Percentiles rank a stretch among this genome's conserved stretches.
Conservation (phyloP, 2,329 filamentous ascomycete species). For the Claviceps monticola region DNA sequence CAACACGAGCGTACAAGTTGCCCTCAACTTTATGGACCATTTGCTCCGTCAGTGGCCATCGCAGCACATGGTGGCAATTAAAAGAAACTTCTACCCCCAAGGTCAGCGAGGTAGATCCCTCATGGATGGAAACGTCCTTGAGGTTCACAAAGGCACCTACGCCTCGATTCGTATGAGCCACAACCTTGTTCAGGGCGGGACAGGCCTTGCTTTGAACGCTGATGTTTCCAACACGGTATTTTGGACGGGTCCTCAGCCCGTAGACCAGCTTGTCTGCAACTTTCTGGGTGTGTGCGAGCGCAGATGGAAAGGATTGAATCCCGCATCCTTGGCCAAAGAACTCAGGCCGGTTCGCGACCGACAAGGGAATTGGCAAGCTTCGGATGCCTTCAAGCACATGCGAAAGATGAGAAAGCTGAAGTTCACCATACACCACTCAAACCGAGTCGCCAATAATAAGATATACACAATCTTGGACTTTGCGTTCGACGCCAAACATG, state of each 20-base stretch:
- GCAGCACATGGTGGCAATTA: constrained; percentile 53
- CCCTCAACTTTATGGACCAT: constrained; percentile 86
- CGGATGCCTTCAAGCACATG: constrained; percentile 40
- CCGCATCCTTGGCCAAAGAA: constrained; percentile 13
- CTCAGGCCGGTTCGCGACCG: constrained; percentile 22
- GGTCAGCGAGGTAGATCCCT: constrained; percentile 37
- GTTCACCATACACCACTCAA: constrained; percentile 39
- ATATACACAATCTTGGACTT: constrained; percentile 39
- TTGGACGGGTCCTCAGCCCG: constrained; percentile 39
- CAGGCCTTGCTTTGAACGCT: constrained; percentile 67
- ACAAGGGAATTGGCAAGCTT: constrained; percentile 19
- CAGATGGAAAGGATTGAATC: constrained; percentile 14
- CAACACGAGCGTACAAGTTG: constrained; percentile 57
- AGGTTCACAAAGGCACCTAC: constrained; percentile 82
- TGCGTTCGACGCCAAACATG: constrained; percentile 30
- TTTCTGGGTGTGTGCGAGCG: constrained; percentile 18
- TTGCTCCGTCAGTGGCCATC: constrained; percentile 69
- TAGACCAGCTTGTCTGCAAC: constrained; percentile 25
- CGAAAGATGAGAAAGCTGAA: constrained; percentile 39
- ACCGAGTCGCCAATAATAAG: constrained; percentile 30
- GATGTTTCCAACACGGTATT: constrained; percentile 90
- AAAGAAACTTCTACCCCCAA: constrained; percentile 66
- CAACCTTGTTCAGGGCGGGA: constrained; percentile 30
- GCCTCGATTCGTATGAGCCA: constrained; percentile 68
- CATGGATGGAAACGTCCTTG: constrained; percentile 41